Conservation (phyloP, 306 rosid species). For the Sicyos baderoa region DNA sequence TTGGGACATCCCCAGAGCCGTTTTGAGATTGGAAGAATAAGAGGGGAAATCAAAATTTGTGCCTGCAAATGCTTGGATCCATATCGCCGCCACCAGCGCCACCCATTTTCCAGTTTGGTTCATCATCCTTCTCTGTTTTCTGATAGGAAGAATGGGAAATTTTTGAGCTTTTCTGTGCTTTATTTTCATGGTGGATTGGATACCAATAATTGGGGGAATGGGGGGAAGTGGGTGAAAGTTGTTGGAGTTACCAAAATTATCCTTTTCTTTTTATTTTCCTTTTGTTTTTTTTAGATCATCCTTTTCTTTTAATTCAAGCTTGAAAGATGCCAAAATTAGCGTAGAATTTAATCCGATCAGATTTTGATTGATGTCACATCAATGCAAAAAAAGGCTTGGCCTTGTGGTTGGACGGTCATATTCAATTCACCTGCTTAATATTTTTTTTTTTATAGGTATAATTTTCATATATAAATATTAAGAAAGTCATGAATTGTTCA, state of each 20-base stretch:
- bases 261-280: background rate
- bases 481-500: too few relatives aligned
- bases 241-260: background rate
- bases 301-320: background rate
- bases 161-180: conserved; percentile 1
- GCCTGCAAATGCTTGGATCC: conserved; percentile 90
- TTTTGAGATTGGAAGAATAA: conserved; percentile 61
- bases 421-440: too few relatives aligned
- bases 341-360: background rate
- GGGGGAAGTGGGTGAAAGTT: background rate
- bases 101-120: conserved; percentile 81
- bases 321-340: background rate
- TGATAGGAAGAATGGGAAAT: background rate
- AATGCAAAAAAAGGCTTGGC: too few relatives aligned
- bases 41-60: conserved; percentile 89
- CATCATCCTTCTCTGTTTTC: conserved; percentile 34
- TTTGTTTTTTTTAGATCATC: too few relatives aligned
- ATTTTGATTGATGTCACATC: background rate
- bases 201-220: background rate
- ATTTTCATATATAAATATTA: too few relatives aligned
- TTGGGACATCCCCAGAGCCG: conserved; percentile 60
- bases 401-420: too few relatives aligned
- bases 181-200: background rate
- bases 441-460: too few relatives aligned
- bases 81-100: conserved; percentile 70